These are phyloP conservation scores for Komagataella pseudopastoris DNA, from an alignment of 805 yeast genomes.

Conservation along the genomic window DNA sequence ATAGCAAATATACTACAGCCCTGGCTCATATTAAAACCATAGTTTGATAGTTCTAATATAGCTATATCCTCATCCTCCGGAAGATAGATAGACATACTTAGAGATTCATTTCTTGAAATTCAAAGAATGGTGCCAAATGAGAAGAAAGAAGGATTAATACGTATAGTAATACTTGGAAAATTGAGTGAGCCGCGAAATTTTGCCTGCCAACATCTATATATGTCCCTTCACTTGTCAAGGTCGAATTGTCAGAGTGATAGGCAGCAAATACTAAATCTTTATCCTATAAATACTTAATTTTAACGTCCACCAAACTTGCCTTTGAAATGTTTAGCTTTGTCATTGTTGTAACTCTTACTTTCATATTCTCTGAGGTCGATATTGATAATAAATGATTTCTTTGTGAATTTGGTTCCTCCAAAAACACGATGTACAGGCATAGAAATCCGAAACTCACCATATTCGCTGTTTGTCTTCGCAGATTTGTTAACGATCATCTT, in stretches of 20 bases:
- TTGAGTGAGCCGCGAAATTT: not conserved
- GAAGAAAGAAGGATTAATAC: no score
- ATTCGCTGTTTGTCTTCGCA: constrained; percentile 13
- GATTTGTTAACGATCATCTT: constrained; percentile 27
- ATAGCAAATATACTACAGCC: not conserved
- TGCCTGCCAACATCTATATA: no score
- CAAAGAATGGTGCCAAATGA: not conserved
- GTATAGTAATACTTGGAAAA: no score
- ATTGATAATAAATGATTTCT: constrained; percentile 25
- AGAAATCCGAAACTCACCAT: constrained; percentile 28
- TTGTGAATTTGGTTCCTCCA: constrained; percentile 11
- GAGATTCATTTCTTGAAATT: not conserved
- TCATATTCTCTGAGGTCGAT: constrained; percentile 29
- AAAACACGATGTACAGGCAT: constrained; percentile 20
- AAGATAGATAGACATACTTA: not conserved
- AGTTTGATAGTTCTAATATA: not conserved
- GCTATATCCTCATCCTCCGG: not conserved
- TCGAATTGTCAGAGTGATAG: not conserved
- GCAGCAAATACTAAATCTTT: not conserved
- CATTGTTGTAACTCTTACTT: constrained; percentile 9
- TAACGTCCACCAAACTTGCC: not conserved
- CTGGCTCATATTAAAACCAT: not conserved
- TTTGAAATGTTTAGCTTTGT: not conserved
- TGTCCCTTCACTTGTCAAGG: no score
- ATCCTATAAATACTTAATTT: not conserved